Evolutionary conservation across 768 basidiomycete species (phyloP).

Genomic region (Boletus insuetus): DNA sequence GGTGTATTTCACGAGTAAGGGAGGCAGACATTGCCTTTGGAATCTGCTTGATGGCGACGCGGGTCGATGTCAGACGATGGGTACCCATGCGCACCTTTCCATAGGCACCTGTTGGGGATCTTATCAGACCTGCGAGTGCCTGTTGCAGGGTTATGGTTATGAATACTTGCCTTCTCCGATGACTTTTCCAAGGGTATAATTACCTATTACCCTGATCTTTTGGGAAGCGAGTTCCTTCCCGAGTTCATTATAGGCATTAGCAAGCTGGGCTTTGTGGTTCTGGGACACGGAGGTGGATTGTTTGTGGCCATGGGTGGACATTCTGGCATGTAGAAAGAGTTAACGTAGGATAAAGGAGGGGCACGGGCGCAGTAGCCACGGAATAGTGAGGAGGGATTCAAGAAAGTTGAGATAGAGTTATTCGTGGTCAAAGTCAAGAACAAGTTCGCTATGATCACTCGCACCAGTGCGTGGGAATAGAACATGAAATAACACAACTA

Average conservation of each 20-base stretch:
- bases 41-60: conserved; percentile 97
- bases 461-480: conserved; percentile 19
- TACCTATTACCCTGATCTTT: conserved; percentile 89
- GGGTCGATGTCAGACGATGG: conserved; percentile 86
- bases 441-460: conserved; percentile 10
- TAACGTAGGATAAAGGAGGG: conserved; percentile 35
- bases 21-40: conserved; percentile 90
- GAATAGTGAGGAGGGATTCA: conserved; percentile 19
- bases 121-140: conserved; percentile 20
- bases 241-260: conserved; percentile 94
- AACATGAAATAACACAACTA: conserved; percentile 24
- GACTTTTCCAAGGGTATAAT: conserved; percentile 89
- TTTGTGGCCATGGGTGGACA: conserved; percentile 58
- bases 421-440: conserved; percentile 14
- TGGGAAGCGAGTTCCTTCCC: conserved; percentile 92
- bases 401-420: conserved; percentile 9
- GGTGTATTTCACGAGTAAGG: conserved; percentile 96
- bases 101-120: conserved; percentile 68
- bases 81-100: conserved; percentile 95
- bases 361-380: conserved; percentile 34
- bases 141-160: conserved; percentile 1
- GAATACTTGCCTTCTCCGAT: conserved; percentile 84
- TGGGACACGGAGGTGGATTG: conserved; percentile 59
- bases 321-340: conserved; percentile 32
- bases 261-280: conserved; percentile 86